phyloP scores from a whole-genome alignment of 345 rosid species.

The Brassica cretica region DNA sequence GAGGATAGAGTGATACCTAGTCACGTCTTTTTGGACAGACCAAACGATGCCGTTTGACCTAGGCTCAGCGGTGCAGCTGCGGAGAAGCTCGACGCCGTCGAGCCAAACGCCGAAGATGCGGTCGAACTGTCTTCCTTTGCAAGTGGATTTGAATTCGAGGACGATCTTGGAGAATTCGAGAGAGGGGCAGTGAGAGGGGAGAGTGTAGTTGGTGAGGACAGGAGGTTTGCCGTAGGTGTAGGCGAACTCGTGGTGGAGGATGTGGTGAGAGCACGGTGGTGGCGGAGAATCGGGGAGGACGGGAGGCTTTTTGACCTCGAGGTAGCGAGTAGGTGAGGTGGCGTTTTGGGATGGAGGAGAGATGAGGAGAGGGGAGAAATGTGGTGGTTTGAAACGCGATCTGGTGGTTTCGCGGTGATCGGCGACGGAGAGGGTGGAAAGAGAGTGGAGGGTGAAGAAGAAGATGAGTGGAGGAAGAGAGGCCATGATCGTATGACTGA shows the following conservation, averaged over 20 bases:
- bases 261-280: conserved; percentile 51
- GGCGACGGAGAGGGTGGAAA: conserved; percentile 45
- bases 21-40: conserved; percentile 78
- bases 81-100: conserved; percentile 83
- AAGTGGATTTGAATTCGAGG: conserved; percentile 78
- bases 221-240: conserved; percentile 71
- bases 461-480: conserved; percentile 37
- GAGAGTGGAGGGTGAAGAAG: conserved; percentile 33
- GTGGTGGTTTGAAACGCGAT: conserved; percentile 38
- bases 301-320: conserved; percentile 75
- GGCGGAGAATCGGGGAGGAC: conserved; percentile 29
- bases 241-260: conserved; percentile 75
- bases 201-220: conserved; percentile 63
- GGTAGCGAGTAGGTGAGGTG: conserved; percentile 59
- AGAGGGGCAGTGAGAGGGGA: conserved; percentile 60
- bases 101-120: conserved; percentile 93
- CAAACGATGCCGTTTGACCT: conserved; percentile 65
- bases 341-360: conserved; percentile 7
- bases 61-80: conserved; percentile 99
- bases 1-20: conserved; percentile 73
- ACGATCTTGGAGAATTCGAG: conserved; percentile 64
- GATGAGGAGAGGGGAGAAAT: conserved; percentile 39
- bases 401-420: conserved; percentile 42
- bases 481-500: conserved; percentile 47
- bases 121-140: conserved; percentile 79